Evolutionary conservation across 192 early-diverging fungal species (phyloP), one percentile per base, ranked within the genome.

Genomic region (Coemansia interrupta): DNA sequence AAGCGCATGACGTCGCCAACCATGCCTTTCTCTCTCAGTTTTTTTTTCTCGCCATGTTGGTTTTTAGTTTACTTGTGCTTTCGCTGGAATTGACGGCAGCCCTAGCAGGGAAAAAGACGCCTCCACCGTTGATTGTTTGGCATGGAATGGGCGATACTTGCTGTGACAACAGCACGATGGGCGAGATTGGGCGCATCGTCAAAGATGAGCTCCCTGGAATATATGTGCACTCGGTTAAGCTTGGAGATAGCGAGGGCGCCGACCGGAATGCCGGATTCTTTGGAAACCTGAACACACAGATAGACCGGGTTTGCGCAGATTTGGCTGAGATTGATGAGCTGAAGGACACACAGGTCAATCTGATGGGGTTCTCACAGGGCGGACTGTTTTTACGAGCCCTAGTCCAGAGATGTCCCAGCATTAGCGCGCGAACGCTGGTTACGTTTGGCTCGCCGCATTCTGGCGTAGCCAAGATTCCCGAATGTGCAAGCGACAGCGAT

Each of bases 111-210:
- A 36, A 36, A 36, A 36, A 36, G 5, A 3, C 32, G 32, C 32
- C 51, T 39, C 6, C 51, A 4, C 70, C 84, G 20, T 83, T 92
- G 19, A 88, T 94, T 0, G 58, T 94, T 23, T 92, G 91, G 89
- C 92, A 94, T 74, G 92, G 92, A 9, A 91, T 94, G 89, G 92
- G 92, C 14, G 92, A 93, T 56, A 84, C 84, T 46, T 88, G 88
- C 69, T 90, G 84, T 60, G 84, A 90, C 72, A 83, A 87, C 42
- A 78, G 49, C 6, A 84, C 82, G 29, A 89, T 88, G 86, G 73
- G 70, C 3, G 57, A 68, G 36, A 58, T 87, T 38, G 52, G 66
- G 23, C 50, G 61, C 0, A 41, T 70, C 7, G 59, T 90, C 18
- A 5, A 70, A 24, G 69, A 78, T 4, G 47, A 67, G 49, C 63